Conservation (phyloP, 2,329 filamentous ascomycete genomes). For the Fusarium euwallaceae region DNA sequence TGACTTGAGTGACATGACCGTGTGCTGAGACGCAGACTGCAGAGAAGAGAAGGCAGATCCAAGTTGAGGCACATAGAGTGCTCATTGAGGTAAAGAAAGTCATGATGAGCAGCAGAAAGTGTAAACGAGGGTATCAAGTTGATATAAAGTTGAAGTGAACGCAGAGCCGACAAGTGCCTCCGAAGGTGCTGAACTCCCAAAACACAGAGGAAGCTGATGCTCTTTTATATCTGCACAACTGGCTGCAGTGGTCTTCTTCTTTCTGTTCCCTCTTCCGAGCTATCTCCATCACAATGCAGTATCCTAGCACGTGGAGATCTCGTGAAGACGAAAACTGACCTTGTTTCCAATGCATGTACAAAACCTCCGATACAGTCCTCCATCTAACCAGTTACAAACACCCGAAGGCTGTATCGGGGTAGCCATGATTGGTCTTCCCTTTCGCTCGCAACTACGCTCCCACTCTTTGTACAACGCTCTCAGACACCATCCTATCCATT, state of each 20-base stretch:
- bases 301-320: neutral
- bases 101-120: slow-evolving; percentile 20
- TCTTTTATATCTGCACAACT: slow-evolving; percentile 28
- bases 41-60: slow-evolving; percentile 24
- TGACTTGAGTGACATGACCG: slow-evolving; percentile 58
- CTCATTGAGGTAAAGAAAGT: slow-evolving; percentile 8
- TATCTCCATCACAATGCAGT: neutral
- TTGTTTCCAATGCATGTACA: slow-evolving; percentile 13
- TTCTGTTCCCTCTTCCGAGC: neutral
- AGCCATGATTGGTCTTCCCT: slow-evolving; percentile 37
- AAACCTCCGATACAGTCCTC: slow-evolving; percentile 16
- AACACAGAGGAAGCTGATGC: neutral
- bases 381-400: slow-evolving; percentile 5
- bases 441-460: slow-evolving; percentile 25
- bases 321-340: slow-evolving; percentile 32
- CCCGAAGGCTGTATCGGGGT: slow-evolving; percentile 36
- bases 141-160: slow-evolving; percentile 6
- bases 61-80: slow-evolving; percentile 18
- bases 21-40: slow-evolving; percentile 49
- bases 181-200: neutral
- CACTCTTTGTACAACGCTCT: slow-evolving; percentile 27
- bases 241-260: neutral
- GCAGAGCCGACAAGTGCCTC: neutral
- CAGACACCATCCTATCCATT: slow-evolving; percentile 13
- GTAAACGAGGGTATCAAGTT: slow-evolving; percentile 27